Base-by-base conservation (phyloP, 345 rosid species). In the Punica granatum region DNA sequence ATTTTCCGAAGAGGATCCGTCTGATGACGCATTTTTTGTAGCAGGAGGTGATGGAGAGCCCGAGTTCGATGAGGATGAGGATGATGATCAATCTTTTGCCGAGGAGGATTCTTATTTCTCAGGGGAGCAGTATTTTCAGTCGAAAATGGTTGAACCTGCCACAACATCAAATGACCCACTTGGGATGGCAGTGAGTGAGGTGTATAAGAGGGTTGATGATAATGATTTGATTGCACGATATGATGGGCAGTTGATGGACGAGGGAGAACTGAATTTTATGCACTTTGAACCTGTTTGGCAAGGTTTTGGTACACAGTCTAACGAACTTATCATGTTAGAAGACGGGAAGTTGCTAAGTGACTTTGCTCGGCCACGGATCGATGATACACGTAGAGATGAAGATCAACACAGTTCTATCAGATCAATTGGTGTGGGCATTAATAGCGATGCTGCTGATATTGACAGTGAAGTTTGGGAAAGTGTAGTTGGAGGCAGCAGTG, bases 21-120 rank as follows among this genome's bases (percentile, higher is more conserved):
- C n/a, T n/a, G n/a, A n/a, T n/a, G n/a, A n/a, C n/a, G n/a, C n/a
- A n/a, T n/a, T n/a, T n/a, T n/a, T n/a, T n/a, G n/a, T n/a, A n/a
- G n/a, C n/a, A n/a, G n/a, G n/a, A n/a, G n/a, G n/a, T n/a, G n/a
- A n/a, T n/a, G n/a, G n/a, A n/a, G n/a, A n/a, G n/a, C n/a, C n/a
- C n/a, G n/a, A n/a, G n/a, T n/a, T n/a, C n/a, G n/a, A n/a, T n/a
- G n/a, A 92, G 79, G 93, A 89, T 36, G 98, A 88, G 61, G 98
- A 92, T 48, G 95, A 89, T 25, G 97, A 88, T 67, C 97, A 84
- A 74, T 95, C 99, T 56, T 92, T 85, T 73, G 90, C 90, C 0
- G 99, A 92, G 79, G 99, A 90, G 77, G 96, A 88, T 75, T 95
- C 99, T 59, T 88, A 90, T 83, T 86, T 93, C 79, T 90, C 97